Evolutionary conservation across 495 filamentous ascomycete genomes (phyloP), one percentile per base, ranked within the genome.

Genomic region (Aspergillus saccharolyticus): DNA sequence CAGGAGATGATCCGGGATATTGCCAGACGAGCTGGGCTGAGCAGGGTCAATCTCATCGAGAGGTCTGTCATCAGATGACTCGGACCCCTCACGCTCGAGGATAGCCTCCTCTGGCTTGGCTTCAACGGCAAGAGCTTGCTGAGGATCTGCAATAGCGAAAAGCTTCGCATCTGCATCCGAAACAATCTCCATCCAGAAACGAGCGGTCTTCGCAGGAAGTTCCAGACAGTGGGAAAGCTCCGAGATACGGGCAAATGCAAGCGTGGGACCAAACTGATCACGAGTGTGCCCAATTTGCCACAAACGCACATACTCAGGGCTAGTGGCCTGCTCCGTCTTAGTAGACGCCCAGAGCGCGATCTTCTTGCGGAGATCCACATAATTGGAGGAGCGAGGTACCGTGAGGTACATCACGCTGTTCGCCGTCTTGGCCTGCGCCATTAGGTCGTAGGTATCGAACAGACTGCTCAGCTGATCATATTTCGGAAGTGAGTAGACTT

Each of bases 371-470:
- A 79, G 73, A 7, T 78, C 76, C 3, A 64, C 68, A 12, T 77
- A 52, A 44, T 67, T 71, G 9, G 72, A 69, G 1, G 69, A 65
- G 18, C 70, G 63, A 12, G 76, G 74, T 30, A 79, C 45, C n/a
- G 58, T 70, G 57, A 78, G 63, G 33, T 75, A 74, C 70, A 75
- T 71, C 48, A 77, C 74, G 39, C 59, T 58, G 39, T 74, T 71
- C 17, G 61, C 49, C 1, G 68, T 55, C 56, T 75, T 75, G 5
- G 75, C 70, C n/a, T 70, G 66, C 6, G 73, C 66, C 75, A 78
- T 77, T 25, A 78, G 68, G 47, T 78, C 74, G 47, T 77, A 76
- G 6, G 73, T 69, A 39, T 78, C 72, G 42, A 77, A 78, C 9
- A 77, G 58, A 44, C 74, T 75, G 43, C 47, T 49, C 46, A 78